Evolutionary conservation across 345 rosid genomes (phyloP), one percentile per base, ranked within the genome.

Genomic region (Hirschfeldia incana): DNA sequence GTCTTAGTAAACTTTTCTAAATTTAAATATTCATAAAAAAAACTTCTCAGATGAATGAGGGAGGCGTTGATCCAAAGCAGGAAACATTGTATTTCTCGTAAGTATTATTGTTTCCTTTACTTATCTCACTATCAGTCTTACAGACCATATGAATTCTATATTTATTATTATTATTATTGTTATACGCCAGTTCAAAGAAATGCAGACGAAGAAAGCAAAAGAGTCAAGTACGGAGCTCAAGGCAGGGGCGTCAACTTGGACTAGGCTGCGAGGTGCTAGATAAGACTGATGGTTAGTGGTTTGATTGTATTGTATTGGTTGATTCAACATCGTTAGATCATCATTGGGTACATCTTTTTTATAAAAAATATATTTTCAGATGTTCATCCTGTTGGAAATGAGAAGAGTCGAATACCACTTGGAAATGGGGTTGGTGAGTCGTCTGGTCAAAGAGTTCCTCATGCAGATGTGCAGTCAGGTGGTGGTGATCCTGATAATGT

Each of bases 61-160:
- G 88, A 60, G 91, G 88, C 51, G 78, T 88, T 82, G 97, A 96
- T 87, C 99, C 99, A 42, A 92, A 89, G 85, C 95, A 89, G 51
- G 95, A 96, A 83, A 89, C 97, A 3, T 90, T 96, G 85, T 86
- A 80, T 86, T 91, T 84, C 76, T 86, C 89, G 99, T 92, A 85
- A 82, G 90, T 80, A 44, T 57, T 32, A 15, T 34, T 65, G 57
- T 60, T 70, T 2, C 69, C 46, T 64, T 49, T 64, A 39, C 64
- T 57, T 70, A 57, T 65, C 28, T 65, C 59, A 65, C 73, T 59
- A 76, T 65, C 42, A 70, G 55, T 65, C 49, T 71, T 51, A 53
- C 60, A 53, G 60, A 53, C 27, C 27, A 53, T 53, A 33, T 16
- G 36, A 57, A 2, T 49, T 76, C 10, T 58, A 46, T 55, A 58